These are phyloP conservation scores for Ruellia speciosa DNA, from an alignment of 305 asterid genomes.

Conservation along the genomic window DNA sequence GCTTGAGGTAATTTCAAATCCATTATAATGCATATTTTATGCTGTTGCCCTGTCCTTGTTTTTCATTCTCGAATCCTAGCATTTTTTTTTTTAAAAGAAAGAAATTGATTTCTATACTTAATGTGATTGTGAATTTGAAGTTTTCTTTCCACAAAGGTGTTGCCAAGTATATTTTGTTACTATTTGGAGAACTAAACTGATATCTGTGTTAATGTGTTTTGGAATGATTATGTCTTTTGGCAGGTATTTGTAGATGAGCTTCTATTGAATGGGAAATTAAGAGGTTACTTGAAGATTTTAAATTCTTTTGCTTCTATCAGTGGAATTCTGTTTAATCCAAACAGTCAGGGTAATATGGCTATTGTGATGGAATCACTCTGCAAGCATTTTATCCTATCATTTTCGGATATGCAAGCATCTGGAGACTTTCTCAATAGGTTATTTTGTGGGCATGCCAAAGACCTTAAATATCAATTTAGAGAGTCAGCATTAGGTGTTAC, in stretches of 20 bases:
- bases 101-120: background rate
- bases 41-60: slow-evolving; percentile 6
- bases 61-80: slow-evolving; percentile 3
- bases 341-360: slow-evolving; percentile 37
- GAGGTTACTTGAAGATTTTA: slow-evolving; percentile 35
- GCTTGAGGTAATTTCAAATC: slow-evolving; percentile 55
- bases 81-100: background rate
- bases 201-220: slow-evolving; percentile 7
- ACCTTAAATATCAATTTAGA: slow-evolving; percentile 29
- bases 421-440: slow-evolving; percentile 46
- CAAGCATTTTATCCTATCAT: slow-evolving; percentile 52
- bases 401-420: slow-evolving; percentile 41
- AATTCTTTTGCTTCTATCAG: slow-evolving; percentile 32
- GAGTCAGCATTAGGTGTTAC: slow-evolving; percentile 46
- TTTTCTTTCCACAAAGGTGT: slow-evolving; percentile 7
- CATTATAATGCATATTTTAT: slow-evolving; percentile 12
- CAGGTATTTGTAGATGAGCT: slow-evolving; percentile 82
- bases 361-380: slow-evolving; percentile 51
- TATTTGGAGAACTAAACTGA: slow-evolving; percentile 9
- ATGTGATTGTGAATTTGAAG: slow-evolving; percentile 2
- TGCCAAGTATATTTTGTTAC: slow-evolving; percentile 1
- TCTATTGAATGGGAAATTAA: slow-evolving; percentile 41
- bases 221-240: slow-evolving; percentile 9
- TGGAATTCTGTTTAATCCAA: slow-evolving; percentile 30
- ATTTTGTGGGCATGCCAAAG: slow-evolving; percentile 30